Evolutionary conservation across 2,329 filamentous ascomycete species (phyloP).

Genomic region (Cladorrhinum sp.): DNA sequence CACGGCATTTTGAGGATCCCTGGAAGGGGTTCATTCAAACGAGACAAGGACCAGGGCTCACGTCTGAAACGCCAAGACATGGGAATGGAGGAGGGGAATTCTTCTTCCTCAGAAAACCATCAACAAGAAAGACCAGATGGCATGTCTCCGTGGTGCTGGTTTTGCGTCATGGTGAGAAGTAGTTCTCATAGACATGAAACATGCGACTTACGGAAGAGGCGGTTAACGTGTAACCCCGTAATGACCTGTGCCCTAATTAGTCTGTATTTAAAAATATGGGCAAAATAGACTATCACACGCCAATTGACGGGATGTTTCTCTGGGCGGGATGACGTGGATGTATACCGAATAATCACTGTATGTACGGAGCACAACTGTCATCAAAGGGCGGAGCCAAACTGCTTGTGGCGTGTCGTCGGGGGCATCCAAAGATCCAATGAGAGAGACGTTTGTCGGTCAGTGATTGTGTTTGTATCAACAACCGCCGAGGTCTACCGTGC

Average conservation of each 20-base stretch:
- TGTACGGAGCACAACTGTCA: neutral
- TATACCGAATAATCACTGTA: neutral
- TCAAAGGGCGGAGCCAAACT: neutral
- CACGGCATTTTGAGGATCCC: neutral
- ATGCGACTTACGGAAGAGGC: slow-evolving; percentile 5
- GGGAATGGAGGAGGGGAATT: neutral
- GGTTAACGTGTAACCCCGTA: slow-evolving; percentile 6
- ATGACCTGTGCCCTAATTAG: neutral
- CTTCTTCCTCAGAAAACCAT: neutral
- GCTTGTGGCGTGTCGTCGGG: neutral
- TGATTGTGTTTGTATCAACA: neutral
- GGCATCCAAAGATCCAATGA: too few relatives aligned
- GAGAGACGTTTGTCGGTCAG: neutral
- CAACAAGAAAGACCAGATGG: neutral
- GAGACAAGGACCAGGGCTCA: neutral
- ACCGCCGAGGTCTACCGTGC: neutral
- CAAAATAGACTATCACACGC: slow-evolving; percentile 7
- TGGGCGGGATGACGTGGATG: neutral
- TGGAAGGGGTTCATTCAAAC: neutral
- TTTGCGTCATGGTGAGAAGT: neutral
- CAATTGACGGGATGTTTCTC: neutral
- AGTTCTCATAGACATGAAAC: slow-evolving; percentile 8
- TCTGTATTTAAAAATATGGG: neutral
- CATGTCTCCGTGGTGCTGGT: neutral
- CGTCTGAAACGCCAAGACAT: neutral